Evolutionary conservation across 371 early-diverging fungal species (phyloP).

Genomic region (Dentiscutata heterogama): DNA sequence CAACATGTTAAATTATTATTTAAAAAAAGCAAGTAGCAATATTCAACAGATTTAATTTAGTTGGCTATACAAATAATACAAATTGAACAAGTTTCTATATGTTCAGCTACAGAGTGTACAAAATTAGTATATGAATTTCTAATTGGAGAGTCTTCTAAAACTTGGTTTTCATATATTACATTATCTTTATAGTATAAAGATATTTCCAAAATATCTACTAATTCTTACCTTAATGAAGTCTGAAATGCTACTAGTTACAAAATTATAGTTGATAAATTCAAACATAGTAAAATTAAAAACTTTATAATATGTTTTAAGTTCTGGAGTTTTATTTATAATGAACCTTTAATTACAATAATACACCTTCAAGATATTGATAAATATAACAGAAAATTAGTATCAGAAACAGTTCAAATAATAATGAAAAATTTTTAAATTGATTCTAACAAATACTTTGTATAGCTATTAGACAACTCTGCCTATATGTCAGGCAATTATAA

Average conservation of each 20-base stretch:
- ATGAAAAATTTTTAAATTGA: too few species aligned
- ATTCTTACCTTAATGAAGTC: background rate
- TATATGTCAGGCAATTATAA: background rate
- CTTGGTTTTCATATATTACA: background rate
- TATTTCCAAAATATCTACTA: background rate
- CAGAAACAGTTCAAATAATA: background rate
- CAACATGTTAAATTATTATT: background rate
- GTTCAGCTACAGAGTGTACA: background rate
- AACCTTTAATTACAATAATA: background rate
- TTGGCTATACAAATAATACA: background rate
- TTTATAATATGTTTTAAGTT: background rate
- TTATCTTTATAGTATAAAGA: background rate
- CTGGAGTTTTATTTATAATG: background rate
- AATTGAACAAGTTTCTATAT: background rate
- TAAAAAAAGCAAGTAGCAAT: background rate
- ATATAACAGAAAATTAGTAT: background rate
- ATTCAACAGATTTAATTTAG: background rate
- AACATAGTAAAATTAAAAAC: background rate
- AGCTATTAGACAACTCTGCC: too few species aligned
- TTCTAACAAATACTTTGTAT: too few species aligned
- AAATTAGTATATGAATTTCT: background rate
- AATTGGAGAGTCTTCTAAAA: background rate
- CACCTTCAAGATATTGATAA: background rate
- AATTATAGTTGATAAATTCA: conserved; percentile 5
- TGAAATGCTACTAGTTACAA: background rate